phyloP scores from a whole-genome alignment of 2,329 filamentous ascomycete genomes.

The Septoria petroselini region DNA sequence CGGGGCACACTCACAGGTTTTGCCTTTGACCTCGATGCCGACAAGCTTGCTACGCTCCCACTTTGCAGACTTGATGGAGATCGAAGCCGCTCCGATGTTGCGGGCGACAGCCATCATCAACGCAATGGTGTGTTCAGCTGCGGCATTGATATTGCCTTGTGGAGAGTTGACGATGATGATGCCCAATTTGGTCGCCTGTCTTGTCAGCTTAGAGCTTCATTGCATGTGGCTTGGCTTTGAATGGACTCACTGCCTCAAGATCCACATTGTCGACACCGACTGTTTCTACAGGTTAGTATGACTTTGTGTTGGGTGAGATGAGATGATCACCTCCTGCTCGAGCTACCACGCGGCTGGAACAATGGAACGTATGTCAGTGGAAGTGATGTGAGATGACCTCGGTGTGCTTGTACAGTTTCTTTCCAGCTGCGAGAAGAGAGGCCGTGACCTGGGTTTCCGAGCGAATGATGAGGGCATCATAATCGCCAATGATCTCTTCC shows the following conservation, averaged over 20 bases:
- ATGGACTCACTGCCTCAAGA: slow-evolving; percentile 51
- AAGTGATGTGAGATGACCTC: not conserved
- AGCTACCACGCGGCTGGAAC: slow-evolving; percentile 63
- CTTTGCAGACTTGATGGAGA: slow-evolving; percentile 65
- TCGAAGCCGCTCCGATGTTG: slow-evolving; percentile 67
- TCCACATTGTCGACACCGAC: slow-evolving; percentile 83
- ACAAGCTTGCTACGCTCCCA: slow-evolving; percentile 72
- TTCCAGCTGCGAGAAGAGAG: slow-evolving; percentile 61
- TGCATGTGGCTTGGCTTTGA: not conserved
- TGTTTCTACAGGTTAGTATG: not conserved
- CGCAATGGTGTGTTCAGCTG: slow-evolving; percentile 47
- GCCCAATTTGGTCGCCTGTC: slow-evolving; percentile 63
- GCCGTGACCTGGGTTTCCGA: slow-evolving; percentile 79
- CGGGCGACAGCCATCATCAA: slow-evolving; percentile 71
- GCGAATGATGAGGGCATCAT: slow-evolving; percentile 74
- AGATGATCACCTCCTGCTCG: slow-evolving; percentile 56
- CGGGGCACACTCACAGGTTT: slow-evolving; percentile 46
- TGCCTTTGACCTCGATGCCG: slow-evolving; percentile 73
- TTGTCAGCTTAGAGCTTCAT: too few relatives aligned
- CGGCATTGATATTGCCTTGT: slow-evolving; percentile 74
- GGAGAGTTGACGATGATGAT: slow-evolving; percentile 80
- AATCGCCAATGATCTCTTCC: slow-evolving; percentile 63
- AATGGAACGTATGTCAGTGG: not conserved
- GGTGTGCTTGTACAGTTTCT: slow-evolving; percentile 49
- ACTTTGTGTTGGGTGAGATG: not conserved